Percentiles rank a stretch among this genome's conserved stretches.
Evolutionary conservation across 2,329 filamentous ascomycete species (phyloP).

Genomic region (Taxawa tesnikishii): DNA sequence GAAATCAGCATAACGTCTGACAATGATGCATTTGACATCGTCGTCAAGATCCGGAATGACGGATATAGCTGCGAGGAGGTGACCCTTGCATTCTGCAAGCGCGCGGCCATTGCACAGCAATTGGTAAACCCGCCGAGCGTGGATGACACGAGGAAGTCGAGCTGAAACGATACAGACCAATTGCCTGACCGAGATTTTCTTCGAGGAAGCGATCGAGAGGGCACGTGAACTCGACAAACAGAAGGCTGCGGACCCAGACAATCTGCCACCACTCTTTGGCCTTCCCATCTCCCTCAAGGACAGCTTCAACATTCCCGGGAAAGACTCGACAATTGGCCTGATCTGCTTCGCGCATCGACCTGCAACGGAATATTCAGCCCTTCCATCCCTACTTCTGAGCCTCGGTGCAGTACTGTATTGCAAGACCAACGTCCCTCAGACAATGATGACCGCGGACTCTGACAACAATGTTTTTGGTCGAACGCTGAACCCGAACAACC

Average conservation of each 20-base stretch:
- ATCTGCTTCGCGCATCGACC: conserved; percentile 26
- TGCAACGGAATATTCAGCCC: conserved; percentile 17
- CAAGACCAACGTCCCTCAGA: conserved; percentile 42
- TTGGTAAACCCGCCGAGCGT: conserved; percentile 5
- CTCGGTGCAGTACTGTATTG: conserved; percentile 39
- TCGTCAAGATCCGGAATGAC: conserved; percentile 19
- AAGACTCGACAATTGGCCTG: conserved; percentile 48
- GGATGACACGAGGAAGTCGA: background rate
- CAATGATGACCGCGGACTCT: conserved; percentile 20
- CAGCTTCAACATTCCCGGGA: conserved; percentile 47
- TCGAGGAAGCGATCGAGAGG: conserved; percentile 24
- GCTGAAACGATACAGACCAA: conserved; percentile 9
- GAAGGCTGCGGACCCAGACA: conserved; percentile 9
- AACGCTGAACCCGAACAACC: conserved; percentile 50
- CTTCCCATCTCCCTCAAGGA: conserved; percentile 48
- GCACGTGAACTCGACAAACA: conserved; percentile 14
- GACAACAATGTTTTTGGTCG: conserved; percentile 27
- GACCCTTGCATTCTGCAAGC: conserved; percentile 28
- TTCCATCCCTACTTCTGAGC: conserved; percentile 23
- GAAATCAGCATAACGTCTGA: conserved; percentile 43
- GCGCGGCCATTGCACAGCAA: conserved; percentile 20
- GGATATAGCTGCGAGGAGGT: conserved; percentile 15
- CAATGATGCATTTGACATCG: conserved; percentile 30
- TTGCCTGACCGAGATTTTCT: conserved; percentile 25
- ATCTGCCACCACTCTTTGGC: conserved; percentile 30